Evolutionary conservation across 1,139 yeast species (phyloP).

Genomic region (Protomyces macrosporus): DNA sequence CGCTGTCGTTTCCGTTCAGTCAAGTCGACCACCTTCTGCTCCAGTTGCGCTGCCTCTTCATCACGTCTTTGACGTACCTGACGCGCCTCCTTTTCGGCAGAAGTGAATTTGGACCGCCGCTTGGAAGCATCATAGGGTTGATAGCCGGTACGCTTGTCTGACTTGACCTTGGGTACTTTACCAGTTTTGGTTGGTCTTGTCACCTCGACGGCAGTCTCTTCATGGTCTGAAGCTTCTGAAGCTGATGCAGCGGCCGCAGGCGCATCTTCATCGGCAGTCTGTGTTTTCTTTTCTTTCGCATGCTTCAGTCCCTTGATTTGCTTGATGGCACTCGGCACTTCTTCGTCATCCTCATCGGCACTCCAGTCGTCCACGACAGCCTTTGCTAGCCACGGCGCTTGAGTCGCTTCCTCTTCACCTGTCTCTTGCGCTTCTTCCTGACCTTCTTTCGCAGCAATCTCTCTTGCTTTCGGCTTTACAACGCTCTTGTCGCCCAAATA

Average conservation of each 20-base stretch:
- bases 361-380: not conserved
- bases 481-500: not conserved
- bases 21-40: not conserved
- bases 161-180: not conserved
- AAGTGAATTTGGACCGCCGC: not conserved
- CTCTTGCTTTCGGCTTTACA: not conserved
- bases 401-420: not conserved
- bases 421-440: not conserved
- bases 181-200: not conserved
- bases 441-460: not conserved
- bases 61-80: not conserved
- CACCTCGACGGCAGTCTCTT: not conserved
- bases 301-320: not conserved
- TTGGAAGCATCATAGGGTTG: not conserved
- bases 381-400: not conserved
- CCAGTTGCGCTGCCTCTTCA: not conserved
- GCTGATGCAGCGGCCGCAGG: not conserved
- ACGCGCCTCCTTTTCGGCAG: not conserved
- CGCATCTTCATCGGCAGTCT: not conserved
- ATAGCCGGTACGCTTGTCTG: not conserved
- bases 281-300: not conserved
- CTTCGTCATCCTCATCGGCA: not conserved
- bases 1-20: conserved; percentile 1
- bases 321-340: not conserved
- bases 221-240: not conserved